Evolutionary conservation across 176 grass and related monocot genomes (phyloP).

Genomic region (Ananas comosus): DNA sequence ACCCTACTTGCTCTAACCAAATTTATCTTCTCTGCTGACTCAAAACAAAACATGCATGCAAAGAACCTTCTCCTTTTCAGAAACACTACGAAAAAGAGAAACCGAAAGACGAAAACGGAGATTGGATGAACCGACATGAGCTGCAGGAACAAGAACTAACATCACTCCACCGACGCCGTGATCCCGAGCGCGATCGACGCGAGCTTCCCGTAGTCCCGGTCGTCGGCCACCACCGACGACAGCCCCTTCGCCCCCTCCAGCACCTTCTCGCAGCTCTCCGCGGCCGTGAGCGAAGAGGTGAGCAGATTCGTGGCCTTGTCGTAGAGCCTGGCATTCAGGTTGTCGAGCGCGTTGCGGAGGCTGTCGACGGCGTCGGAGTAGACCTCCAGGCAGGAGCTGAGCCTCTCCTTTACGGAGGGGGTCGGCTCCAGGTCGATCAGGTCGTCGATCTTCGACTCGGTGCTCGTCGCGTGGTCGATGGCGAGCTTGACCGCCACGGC

Average conservation of each 20-base stretch:
- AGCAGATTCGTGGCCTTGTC: slow-evolving; percentile 34
- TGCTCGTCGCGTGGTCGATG: slow-evolving; percentile 28
- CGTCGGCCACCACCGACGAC: slow-evolving; percentile 14
- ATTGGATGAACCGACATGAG: not conserved
- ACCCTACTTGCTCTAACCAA: not conserved
- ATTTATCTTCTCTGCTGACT: not conserved
- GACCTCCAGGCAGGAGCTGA: slow-evolving; percentile 27
- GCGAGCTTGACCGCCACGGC: slow-evolving; percentile 23
- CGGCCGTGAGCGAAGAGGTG: slow-evolving; percentile 20
- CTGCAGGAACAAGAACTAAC: not conserved
- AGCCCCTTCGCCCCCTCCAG: slow-evolving; percentile 26
- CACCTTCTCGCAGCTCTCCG: slow-evolving; percentile 48
- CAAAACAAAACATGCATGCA: not conserved
- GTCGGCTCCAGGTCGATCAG: slow-evolving; percentile 27
- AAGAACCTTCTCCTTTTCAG: too few relatives aligned
- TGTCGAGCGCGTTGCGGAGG: slow-evolving; percentile 43
- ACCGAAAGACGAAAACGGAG: not conserved
- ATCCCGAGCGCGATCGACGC: slow-evolving; percentile 21
- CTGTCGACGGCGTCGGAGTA: slow-evolving; percentile 28
- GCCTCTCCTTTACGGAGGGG: slow-evolving; percentile 14
- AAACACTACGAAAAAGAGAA: not conserved
- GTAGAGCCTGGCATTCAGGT: slow-evolving; percentile 31
- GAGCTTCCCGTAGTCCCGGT: slow-evolving; percentile 40
- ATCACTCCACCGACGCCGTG: slow-evolving; percentile 20
- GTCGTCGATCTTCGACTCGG: slow-evolving; percentile 29